phyloP scores from a whole-genome alignment of 352 stramenopile genomes.

The Plasmopara muralis region DNA sequence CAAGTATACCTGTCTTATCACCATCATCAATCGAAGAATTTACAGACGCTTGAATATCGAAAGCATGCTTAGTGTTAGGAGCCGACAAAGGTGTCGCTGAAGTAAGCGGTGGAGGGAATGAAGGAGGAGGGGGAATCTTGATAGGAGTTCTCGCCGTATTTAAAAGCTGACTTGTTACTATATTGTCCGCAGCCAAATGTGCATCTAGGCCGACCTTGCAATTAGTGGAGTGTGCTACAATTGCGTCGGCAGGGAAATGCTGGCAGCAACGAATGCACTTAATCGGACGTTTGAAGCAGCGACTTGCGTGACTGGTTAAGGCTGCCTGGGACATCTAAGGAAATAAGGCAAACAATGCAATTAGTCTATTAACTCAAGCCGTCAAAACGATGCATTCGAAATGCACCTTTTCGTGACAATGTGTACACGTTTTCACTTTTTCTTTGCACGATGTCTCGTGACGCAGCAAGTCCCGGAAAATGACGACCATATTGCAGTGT shows the following conservation, averaged over 20 bases:
- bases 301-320: constrained; percentile 39
- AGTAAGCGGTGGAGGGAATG: constrained; percentile 33
- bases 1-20: constrained; percentile 3
- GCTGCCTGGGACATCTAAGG: constrained; percentile 48
- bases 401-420: constrained; percentile 60
- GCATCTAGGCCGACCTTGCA: constrained; percentile 45
- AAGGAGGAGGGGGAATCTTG: constrained; percentile 43
- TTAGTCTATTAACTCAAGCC: neutral
- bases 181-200: neutral
- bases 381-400: neutral
- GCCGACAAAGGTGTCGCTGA: constrained; percentile 5
- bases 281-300: constrained; percentile 69
- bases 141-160: constrained; percentile 7
- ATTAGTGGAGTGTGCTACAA: constrained; percentile 62
- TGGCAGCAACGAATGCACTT: constrained; percentile 81
- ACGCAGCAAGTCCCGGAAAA: constrained; percentile 47
- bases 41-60: constrained; percentile 9
- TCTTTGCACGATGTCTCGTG: constrained; percentile 69
- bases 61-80: constrained; percentile 9
- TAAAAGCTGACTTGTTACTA: neutral
- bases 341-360: neutral
- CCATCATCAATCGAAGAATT: neutral
- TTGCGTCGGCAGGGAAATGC: constrained; percentile 63
- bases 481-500: constrained; percentile 81
- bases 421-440: constrained; percentile 48